Base-by-base conservation (phyloP, 176 grass and related monocot species). In the Raddia distichophylla region DNA sequence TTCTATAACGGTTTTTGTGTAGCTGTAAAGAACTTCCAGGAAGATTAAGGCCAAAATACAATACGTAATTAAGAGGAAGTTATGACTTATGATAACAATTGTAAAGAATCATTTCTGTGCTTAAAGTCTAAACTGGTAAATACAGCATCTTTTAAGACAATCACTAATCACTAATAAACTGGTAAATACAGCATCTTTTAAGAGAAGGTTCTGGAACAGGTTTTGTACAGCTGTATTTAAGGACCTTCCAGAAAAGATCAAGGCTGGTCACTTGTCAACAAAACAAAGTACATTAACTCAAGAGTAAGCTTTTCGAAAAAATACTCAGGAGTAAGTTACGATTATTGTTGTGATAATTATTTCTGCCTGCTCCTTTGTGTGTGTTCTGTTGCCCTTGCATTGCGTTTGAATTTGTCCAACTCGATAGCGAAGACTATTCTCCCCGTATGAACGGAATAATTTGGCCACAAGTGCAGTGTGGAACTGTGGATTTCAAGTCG, bases 381-480 rank as follows among this genome's bases (percentile, higher is more conserved):
- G 49, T 35, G 7, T 84, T 49, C 20, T 74, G 17, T 61, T 48
- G 76, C 18, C 7, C 10, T 52, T 32, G 51, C 14, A 42, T n/a
- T 35, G 59, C 56, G 27, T 77, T 86, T 14, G 67, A 69, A 86
- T 7, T 5, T 79, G 66, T 61, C 67, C 50, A 32, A 56, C 5
- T 52, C n/a, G 34, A 53, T 43, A 44, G 52, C 59, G 16, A 42
- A 82, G 79, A 86, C 73, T 72, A 82, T 45, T 35, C 18, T 52
- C 37, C 14, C 53, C 22, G 13, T 83, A 83, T 63, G 79, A 86
- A 90, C 68, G 50, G 84, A 73, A 73, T 68, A 71, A 69, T 59
- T 58, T 9, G 32, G 72, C 51, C 57, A 42, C 42, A 44, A 32
- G 67, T 13, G 15, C 63, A 73, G 8, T 67, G 53, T 90, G 43